phyloP scores from a whole-genome alignment of 1,139 yeast genomes.

The Scheffersomyces segobiensis region DNA sequence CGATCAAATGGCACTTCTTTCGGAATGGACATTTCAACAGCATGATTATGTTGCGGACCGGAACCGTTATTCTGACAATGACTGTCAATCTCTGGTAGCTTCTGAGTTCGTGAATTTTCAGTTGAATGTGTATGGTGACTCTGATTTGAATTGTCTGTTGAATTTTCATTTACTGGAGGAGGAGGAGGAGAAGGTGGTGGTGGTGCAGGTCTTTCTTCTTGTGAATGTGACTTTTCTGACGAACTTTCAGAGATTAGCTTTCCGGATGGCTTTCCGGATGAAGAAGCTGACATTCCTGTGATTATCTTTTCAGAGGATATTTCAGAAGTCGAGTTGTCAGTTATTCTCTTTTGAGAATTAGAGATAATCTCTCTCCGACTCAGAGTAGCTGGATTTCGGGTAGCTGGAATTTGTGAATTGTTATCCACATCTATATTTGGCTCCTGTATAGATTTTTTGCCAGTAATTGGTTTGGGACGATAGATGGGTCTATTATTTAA shows the following conservation, averaged over 20 bases:
- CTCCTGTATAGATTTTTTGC: background rate
- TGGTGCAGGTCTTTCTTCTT: background rate
- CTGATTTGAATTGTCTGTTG: background rate
- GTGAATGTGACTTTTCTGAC: background rate
- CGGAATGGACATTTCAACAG: background rate
- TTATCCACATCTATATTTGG: too few relatives aligned
- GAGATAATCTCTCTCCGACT: background rate
- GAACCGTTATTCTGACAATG: background rate
- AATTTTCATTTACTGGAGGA: background rate
- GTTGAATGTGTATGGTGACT: background rate
- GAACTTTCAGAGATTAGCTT: background rate
- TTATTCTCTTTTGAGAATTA: background rate
- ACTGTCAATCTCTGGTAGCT: background rate
- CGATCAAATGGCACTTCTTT: background rate
- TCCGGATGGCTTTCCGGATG: background rate
- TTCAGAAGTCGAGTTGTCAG: background rate
- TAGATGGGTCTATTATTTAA: background rate
- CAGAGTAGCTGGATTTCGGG: background rate
- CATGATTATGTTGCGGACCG: background rate
- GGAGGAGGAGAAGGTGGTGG: slow-evolving; percentile 3
- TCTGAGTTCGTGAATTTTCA: background rate
- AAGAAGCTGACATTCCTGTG: background rate
- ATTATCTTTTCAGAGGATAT: background rate
- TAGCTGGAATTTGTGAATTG: background rate
- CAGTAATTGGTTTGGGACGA: background rate